Percentiles rank a stretch among this genome's conserved stretches.
Conservation (phyloP, 345 rosid species). For the Microcos paniculata region DNA sequence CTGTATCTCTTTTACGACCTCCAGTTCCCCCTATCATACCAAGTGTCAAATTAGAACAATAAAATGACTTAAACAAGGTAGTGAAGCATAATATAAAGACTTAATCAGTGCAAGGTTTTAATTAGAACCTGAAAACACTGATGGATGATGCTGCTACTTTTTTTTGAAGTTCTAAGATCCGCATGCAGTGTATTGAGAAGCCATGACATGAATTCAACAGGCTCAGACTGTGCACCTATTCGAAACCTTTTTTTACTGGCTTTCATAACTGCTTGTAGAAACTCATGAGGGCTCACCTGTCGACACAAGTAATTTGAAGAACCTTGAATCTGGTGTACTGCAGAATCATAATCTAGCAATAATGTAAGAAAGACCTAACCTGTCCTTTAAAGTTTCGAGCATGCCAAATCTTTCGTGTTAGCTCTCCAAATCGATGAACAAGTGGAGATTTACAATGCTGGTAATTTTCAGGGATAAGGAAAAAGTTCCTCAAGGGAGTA, state of each 20-base stretch:
- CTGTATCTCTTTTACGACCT: conserved; percentile 81
- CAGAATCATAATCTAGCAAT: conserved; percentile 5
- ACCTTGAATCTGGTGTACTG: background rate
- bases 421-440: conserved; percentile 95
- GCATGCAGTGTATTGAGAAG: conserved; percentile 87
- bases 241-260: conserved; percentile 83
- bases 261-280: conserved; percentile 98
- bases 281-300: conserved; percentile 99
- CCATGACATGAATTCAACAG: conserved; percentile 97
- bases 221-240: conserved; percentile 91
- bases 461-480: conserved; percentile 92
- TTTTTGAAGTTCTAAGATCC: conserved; percentile 65
- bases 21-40: conserved; percentile 70
- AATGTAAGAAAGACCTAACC: conserved; percentile 40
- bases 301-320: conserved; percentile 15
- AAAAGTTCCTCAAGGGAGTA: conserved; percentile 84
- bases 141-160: conserved; percentile 68
- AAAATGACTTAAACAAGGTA: background rate
- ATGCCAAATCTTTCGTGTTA: conserved; percentile 94
- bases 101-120: background rate
- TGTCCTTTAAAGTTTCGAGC: conserved; percentile 97
- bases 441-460: conserved; percentile 76
- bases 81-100: background rate
- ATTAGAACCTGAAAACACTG: conserved; percentile 83
- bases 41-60: conserved; percentile 15